phyloP scores from a whole-genome alignment of 805 yeast genomes.

The Priceomyces melissophilus region DNA sequence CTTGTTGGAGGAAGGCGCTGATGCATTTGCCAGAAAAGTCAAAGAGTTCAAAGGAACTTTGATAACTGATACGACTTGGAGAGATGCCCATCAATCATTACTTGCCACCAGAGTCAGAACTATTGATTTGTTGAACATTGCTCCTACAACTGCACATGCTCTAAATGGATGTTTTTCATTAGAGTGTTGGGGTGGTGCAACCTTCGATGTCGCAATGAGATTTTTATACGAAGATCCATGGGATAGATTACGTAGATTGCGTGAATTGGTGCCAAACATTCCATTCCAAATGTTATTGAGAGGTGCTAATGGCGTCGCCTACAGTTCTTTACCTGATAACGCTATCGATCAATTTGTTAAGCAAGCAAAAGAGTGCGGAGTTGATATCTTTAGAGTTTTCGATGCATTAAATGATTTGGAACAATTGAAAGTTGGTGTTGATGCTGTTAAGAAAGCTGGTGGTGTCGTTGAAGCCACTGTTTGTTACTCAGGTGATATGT shows the following conservation, averaged over 20 bases:
- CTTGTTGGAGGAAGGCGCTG: constrained; percentile 82
- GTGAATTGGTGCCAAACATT: constrained; percentile 92
- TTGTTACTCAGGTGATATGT: constrained; percentile 99
- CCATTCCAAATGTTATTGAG: constrained; percentile 99
- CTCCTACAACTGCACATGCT: constrained; percentile 91
- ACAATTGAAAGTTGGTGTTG: constrained; percentile 95
- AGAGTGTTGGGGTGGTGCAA: constrained; percentile 99
- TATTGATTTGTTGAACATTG: constrained; percentile 84
- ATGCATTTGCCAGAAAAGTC: constrained; percentile 82
- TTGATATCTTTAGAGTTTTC: constrained; percentile 95
- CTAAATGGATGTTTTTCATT: constrained; percentile 86
- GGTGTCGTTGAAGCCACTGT: constrained; percentile 99
- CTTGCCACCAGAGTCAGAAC: constrained; percentile 98
- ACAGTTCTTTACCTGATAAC: constrained; percentile 95
- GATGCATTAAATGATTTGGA: constrained; percentile 97
- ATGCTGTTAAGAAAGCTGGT: constrained; percentile 96
- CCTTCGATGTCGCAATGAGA: constrained; percentile 98
- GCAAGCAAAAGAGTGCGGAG: constrained; percentile 95
- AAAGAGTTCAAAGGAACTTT: constrained; percentile 81
- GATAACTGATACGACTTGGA: constrained; percentile 98
- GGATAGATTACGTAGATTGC: constrained; percentile 86
- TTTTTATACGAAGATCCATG: constrained; percentile 98
- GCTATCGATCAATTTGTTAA: constrained; percentile 96
- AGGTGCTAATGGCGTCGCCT: constrained; percentile 99
- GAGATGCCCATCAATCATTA: constrained; percentile 98